Conservation (phyloP, 495 filamentous ascomycete species). For the Viridothelium virens region DNA sequence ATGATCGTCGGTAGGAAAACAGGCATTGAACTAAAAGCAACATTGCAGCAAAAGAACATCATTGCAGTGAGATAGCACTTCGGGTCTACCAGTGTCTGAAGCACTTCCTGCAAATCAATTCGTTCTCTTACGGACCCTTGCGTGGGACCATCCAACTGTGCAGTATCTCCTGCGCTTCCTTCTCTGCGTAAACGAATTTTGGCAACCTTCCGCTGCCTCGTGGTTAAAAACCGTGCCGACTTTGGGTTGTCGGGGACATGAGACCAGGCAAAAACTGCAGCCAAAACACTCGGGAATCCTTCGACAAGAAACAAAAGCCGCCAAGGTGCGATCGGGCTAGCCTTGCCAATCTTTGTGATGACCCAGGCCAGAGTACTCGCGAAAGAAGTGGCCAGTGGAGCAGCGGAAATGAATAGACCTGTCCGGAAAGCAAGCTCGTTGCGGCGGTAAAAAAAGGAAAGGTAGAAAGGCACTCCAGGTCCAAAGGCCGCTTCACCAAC, state of each 20-base stretch:
- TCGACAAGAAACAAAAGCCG: slow-evolving; percentile 54
- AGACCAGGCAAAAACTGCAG: slow-evolving; percentile 48
- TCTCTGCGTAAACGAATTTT: slow-evolving; percentile 43
- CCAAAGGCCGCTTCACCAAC: slow-evolving; percentile 56
- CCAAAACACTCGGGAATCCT: slow-evolving; percentile 53
- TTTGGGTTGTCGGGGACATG: slow-evolving; percentile 50
- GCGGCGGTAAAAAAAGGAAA: slow-evolving; percentile 54
- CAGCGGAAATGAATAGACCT: slow-evolving; percentile 55
- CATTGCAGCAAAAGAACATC: slow-evolving; percentile 39
- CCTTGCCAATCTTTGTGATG: slow-evolving; percentile 41
- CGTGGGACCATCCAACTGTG: not conserved
- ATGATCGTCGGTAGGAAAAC: slow-evolving; percentile 38
- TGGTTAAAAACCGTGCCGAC: slow-evolving; percentile 43
- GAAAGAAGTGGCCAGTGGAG: slow-evolving; percentile 59
- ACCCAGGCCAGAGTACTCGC: slow-evolving; percentile 57
- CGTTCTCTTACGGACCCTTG: slow-evolving; percentile 18
- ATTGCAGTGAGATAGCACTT: slow-evolving; percentile 62
- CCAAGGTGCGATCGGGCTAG: slow-evolving; percentile 51
- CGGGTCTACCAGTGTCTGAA: slow-evolving; percentile 51
- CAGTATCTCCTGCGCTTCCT: slow-evolving; percentile 20
- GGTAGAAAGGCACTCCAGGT: slow-evolving; percentile 54
- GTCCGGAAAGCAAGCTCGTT: slow-evolving; percentile 56
- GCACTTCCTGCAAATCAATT: slow-evolving; percentile 47
- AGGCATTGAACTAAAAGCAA: slow-evolving; percentile 34
- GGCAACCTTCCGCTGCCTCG: slow-evolving; percentile 42